These are phyloP conservation scores for Kwoniella dendrophila DNA, from an alignment of 768 basidiomycete genomes.

Conservation along the genomic window DNA sequence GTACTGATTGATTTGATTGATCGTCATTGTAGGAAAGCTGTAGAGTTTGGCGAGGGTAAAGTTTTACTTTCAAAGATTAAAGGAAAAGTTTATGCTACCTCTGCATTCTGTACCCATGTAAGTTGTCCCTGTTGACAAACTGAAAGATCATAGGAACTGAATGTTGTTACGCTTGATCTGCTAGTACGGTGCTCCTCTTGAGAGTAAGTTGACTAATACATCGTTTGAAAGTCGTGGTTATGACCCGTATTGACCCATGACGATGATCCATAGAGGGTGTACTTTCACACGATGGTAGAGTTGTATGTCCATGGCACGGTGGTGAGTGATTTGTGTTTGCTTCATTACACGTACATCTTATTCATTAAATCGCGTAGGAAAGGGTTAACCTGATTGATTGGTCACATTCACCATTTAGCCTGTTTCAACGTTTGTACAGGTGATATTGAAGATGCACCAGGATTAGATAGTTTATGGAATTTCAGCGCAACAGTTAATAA, in stretches of 20 bases:
- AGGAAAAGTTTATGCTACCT: conserved; percentile 64
- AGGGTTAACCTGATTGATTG: not conserved
- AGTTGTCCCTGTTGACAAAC: too few relatives aligned
- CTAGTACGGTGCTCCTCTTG: conserved; percentile 80
- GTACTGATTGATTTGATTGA: not conserved
- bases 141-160: too few relatives aligned
- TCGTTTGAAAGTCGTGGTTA: not conserved
- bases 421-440: conserved; percentile 80
- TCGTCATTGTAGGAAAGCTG: conserved; percentile 68
- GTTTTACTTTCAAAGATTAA: conserved; percentile 76
- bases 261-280: conserved; percentile 74
- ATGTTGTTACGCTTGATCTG: not conserved
- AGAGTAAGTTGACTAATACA: conserved; percentile 55
- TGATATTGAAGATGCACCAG: conserved; percentile 77
- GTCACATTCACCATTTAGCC: conserved; percentile 59
- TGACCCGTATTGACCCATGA: conserved; percentile 2
- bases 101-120: conserved; percentile 79
- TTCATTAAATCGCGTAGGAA: too few relatives aligned
- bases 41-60: conserved; percentile 72
- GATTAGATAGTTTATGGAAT: conserved; percentile 74
- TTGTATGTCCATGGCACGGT: conserved; percentile 89
- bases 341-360: too few relatives aligned
- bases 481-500: conserved; percentile 68
- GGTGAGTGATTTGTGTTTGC: too few relatives aligned
- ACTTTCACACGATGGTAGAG: conserved; percentile 72